Base-by-base conservation (phyloP, 148 eudicot species). In the Silene uniflora region DNA sequence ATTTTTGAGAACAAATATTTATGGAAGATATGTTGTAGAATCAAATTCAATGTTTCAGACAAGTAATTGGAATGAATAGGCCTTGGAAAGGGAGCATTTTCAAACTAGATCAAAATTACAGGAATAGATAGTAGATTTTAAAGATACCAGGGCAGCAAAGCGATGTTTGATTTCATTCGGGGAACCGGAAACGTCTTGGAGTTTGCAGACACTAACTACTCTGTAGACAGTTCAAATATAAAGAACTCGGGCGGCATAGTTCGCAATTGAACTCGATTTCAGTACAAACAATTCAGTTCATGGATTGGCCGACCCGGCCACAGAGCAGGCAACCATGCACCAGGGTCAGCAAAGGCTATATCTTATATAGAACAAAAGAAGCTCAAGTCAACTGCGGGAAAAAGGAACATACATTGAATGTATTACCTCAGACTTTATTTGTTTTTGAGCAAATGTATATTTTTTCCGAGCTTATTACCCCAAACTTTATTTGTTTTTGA, bases 341-440 rank as follows among this genome's bases (percentile, higher is more conserved):
- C 44, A 54, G 21, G 29, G 59, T 60, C 17, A 44, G 17, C 19
- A 18, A 70, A 18, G 46, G 56, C 56, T 52, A 52, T 52, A 52
- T 12, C 21, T 32, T 24, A 14, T 3, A 29, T 3, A 52, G 4
- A 18, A 18, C 10, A 32, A 2, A 62, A 63, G 35, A 71, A 32
- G 16, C 17, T 77, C 64, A 32, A 27, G 62, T 25, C 12, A 46
- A 60, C 61, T 69, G 61, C n/a, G n/a, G n/a, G n/a, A n/a, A n/a
- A n/a, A n/a, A n/a, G n/a, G n/a, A n/a, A n/a, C n/a, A n/a, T n/a
- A n/a, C n/a, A n/a, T n/a, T n/a, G n/a, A n/a, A n/a, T n/a, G n/a
- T n/a, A n/a, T n/a, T n/a, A n/a, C n/a, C n/a, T n/a, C n/a, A n/a
- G n/a, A n/a, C n/a, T n/a, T n/a, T n/a, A n/a, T n/a, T n/a, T n/a